Base-by-base conservation (phyloP, 768 basidiomycete species). In the Mycena haematopus region DNA sequence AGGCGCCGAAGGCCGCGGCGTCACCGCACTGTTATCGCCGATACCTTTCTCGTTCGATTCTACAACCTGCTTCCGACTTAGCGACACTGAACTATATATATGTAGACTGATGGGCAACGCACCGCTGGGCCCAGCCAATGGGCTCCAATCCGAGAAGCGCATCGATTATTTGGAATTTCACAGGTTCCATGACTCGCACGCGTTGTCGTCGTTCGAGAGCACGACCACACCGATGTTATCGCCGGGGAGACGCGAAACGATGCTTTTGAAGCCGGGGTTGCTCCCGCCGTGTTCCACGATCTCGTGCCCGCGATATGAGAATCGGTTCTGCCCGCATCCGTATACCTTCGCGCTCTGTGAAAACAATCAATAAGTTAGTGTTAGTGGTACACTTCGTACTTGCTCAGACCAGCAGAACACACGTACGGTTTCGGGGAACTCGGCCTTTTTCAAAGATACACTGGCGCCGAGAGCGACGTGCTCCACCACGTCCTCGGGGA, bases 271-370 rank as follows among this genome's bases (percentile, higher is more conserved):
- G 1, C 79, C 80, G 1, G 79, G 77, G 60, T 77, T 77, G 40
- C 69, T 74, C 3, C 81, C 79, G 5, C 78, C 78, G 66, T 82
- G 80, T 52, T 81, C 79, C 22, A 81, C 72, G 15, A 80, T 70
- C 52, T 79, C 78, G 52, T 75, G 75, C 6, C 79, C 80, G 27
- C 73, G 77, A 53, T 80, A 80, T 0, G 77, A 73, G 62, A 75
- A 80, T 9, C 76, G 63, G 65, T 70, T 74, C 65, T 80, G 80
- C 6, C 74, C 80, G 17, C 73, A 73, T 0, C 79, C 80, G 40
- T 82, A 81, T 0, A 79, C 75, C 31, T 71, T 75, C 0, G 77
- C 73, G 52, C 77, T 77, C 80, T 80, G 49, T 2, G 19, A 15
- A 21, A 13, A 2, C 0, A n/a, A n/a, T n/a, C n/a, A n/a, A n/a